Evolutionary conservation across 2,329 filamentous ascomycete genomes (phyloP), one percentile per base, ranked within the genome.

Genomic region (Juglanconis sp.): DNA sequence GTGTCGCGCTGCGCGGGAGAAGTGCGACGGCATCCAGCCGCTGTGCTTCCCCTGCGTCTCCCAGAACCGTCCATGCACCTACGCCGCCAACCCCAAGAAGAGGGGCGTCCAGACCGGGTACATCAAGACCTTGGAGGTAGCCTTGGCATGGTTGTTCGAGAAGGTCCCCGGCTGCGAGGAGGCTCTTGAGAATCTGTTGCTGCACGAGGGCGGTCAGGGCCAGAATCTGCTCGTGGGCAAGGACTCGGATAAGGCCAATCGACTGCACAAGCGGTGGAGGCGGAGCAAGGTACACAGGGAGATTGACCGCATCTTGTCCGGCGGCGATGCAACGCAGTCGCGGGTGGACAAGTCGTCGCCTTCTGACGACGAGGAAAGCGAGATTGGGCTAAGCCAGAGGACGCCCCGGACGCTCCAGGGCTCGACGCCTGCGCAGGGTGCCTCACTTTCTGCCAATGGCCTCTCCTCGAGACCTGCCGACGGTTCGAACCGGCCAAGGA

Each of bases 31-130:
- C 15, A 77, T 78, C 10, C 84, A 86, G 65, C 88, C 88, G 5
- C 77, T 78, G 13, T 92, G 89, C 70, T 85, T 83, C 51, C 87
- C 87, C 3, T 92, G 89, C 73, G 79, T 80, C 6, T 77, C 82
- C 4, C 83, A 88, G 62, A 84, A 82, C 57, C 80, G 89, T 53
- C 72, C 79, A 38, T 93, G 90, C 71, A 87, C 87, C 15, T 93
- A 92, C 71, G 85, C 88, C 63, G 82, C 87, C 57, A 86, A 85
- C 57, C 86, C 88, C 7, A 91, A 91, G 73, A 92, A 92, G 71
- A 81, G 90, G 64, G 90, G 90, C 4, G 85, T 93, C 10, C 89
- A 89, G 67, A 90, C 90, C n/a, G 90, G 90, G 15, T 92, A 92
- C 68, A 87, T 93, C 57, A 83, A 89, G 38, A 88, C 88, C 0